Evolutionary conservation across 139 green algal genomes (phyloP).

Genomic region (Medakamo hakoo): DNA sequence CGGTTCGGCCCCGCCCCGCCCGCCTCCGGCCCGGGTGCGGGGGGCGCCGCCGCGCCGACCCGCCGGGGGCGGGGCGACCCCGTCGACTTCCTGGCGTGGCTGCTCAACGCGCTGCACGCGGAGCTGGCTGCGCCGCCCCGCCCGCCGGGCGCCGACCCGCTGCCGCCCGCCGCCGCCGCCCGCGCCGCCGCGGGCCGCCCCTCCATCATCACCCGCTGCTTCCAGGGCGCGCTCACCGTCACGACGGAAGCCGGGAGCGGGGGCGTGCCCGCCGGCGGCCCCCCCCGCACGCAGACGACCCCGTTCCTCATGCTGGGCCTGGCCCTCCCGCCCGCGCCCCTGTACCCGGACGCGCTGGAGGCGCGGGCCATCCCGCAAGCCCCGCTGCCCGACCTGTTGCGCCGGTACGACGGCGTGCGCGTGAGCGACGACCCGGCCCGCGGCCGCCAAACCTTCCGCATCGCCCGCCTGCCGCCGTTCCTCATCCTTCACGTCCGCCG

Average conservation of each 20-base stretch:
- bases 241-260: slow-evolving; percentile 62
- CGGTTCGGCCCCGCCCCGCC: background rate
- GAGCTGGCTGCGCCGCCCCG: slow-evolving; percentile 44
- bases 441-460: slow-evolving; percentile 53
- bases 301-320: slow-evolving; percentile 86
- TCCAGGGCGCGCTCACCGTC: slow-evolving; percentile 85
- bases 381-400: slow-evolving; percentile 74
- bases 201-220: slow-evolving; percentile 72
- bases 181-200: too few relatives aligned
- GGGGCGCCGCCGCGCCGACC: too few relatives aligned
- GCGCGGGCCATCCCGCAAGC: slow-evolving; percentile 98
- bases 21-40: slow-evolving; percentile 1
- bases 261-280: slow-evolving; percentile 23
- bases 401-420: slow-evolving; percentile 77
- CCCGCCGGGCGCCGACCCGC: too few relatives aligned
- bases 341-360: slow-evolving; percentile 93
- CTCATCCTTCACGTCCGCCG: slow-evolving; percentile 76
- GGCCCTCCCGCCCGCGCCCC: slow-evolving; percentile 83
- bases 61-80: slow-evolving; percentile 71
- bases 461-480: slow-evolving; percentile 70
- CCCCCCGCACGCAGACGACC: slow-evolving; percentile 21
- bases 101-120: slow-evolving; percentile 80
- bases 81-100: slow-evolving; percentile 81
- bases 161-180: too few relatives aligned
- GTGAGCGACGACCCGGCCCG: slow-evolving; percentile 52